Evolutionary conservation across 352 stramenopile genomes (phyloP), one percentile per base, ranked within the genome.

Genomic region (Phytophthora podocarpi): DNA sequence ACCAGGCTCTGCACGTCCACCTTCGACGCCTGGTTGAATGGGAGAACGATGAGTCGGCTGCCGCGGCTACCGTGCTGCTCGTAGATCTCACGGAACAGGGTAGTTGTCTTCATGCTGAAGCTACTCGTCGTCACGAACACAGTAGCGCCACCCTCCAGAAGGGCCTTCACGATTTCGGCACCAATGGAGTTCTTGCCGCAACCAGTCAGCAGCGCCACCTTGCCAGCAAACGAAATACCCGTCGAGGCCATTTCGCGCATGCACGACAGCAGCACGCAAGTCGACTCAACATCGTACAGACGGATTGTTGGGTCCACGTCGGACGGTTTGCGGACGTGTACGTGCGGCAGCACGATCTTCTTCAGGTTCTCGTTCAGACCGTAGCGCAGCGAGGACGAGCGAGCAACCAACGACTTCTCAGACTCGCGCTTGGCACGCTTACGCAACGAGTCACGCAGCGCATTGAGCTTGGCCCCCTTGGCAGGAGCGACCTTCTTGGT

Each of bases 1-100:
- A 97, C 68, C 18, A 96, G 50, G 27, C 70, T 77, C 39, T 75
- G 51, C 31, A 95, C 84, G 46, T 97, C 89, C 42, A 77, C 55
- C 72, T 89, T 87, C 7, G 86, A 96, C 15, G 81, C 85, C 52
- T 93, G 83, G 68, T 97, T 97, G 74, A 92, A 94, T 35, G 89
- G 89, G 5, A 95, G 53, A 11, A 97, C 49, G 24, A 94, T 78
- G 20, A 97, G 73, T 18, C 81, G 81, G 52, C 80, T 92, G 30
- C 85, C 87, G 21, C 85, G 84, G 42, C 82, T 89, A 26, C 89
- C 87, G 67, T 94, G 84, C 51, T 89, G 78, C 64, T 96, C 86
- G 64, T 95, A 96, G 35, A 95, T 90, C 40, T 76, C 70, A 13
- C 81, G 87, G 75, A 96, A 96, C 10, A 87, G 39, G 1, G 48